Conservation (phyloP, 306 rosid species). For the Prunus davidiana region DNA sequence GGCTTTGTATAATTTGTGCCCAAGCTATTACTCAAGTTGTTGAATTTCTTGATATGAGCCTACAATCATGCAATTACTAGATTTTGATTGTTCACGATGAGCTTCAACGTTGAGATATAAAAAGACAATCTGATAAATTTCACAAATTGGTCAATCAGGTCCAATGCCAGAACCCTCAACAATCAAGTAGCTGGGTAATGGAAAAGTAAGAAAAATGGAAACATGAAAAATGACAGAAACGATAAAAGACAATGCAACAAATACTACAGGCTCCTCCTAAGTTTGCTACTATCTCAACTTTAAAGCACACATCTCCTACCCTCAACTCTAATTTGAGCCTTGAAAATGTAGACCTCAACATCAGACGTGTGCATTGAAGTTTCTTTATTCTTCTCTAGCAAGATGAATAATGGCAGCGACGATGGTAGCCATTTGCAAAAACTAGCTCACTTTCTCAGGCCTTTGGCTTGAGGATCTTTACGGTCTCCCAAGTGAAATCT, state of each 20-base stretch:
- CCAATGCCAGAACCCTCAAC: constrained; percentile 24
- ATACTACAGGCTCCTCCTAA: constrained; percentile 29
- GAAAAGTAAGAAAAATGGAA: neutral
- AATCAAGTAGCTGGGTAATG: constrained; percentile 24
- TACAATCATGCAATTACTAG: neutral
- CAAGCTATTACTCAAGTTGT: no score
- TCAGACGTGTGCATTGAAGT: constrained; percentile 35
- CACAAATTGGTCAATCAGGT: constrained; percentile 19
- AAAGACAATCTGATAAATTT: constrained; percentile 7
- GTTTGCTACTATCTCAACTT: constrained; percentile 28
- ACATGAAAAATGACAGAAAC: neutral
- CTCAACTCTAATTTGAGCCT: constrained; percentile 26
- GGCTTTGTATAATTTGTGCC: neutral
- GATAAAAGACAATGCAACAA: constrained; percentile 14
- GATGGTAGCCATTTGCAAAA: constrained; percentile 29
- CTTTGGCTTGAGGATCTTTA: constrained; percentile 63
- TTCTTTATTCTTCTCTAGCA: constrained; percentile 36
- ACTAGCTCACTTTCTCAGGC: constrained; percentile 38
- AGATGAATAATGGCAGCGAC: constrained; percentile 28
- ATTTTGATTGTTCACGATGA: neutral
- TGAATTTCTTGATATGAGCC: no score
- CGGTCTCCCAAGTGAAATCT: constrained; percentile 78
- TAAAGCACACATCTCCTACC: constrained; percentile 28
- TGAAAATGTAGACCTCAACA: constrained; percentile 20
- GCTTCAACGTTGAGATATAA: neutral